A percentile compares a stretch with the other conserved stretches of the same genome.
Evolutionary conservation across 2,329 filamentous ascomycete genomes (phyloP).

Genomic region (Claviceps pusilla): DNA sequence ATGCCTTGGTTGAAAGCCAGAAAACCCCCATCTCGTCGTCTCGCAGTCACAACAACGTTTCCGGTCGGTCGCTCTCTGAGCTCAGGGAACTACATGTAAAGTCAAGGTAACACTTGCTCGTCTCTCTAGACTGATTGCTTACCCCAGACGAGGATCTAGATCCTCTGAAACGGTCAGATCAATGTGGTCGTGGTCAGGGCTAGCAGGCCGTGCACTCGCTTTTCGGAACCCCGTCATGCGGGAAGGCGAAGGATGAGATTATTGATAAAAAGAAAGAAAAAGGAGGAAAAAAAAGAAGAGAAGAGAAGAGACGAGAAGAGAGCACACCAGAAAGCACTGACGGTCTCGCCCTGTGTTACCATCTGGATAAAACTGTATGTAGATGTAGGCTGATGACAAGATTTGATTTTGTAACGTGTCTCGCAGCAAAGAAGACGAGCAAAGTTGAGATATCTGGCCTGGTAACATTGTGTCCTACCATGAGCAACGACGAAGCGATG

Average conservation of each 20-base stretch:
- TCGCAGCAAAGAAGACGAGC: not conserved
- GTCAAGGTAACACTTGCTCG: not conserved
- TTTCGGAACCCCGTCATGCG: not conserved
- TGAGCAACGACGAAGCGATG: too few species aligned
- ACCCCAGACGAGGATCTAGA: not conserved
- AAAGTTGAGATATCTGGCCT: too few species aligned
- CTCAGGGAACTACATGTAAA: not conserved
- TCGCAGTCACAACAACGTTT: not conserved
- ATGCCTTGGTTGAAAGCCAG: not conserved
- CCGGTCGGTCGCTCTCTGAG: not conserved
- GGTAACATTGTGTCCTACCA: too few species aligned
- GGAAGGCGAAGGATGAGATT: not conserved
- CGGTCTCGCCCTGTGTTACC: too few species aligned
- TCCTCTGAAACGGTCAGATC: not conserved
- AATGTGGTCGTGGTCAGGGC: not conserved
- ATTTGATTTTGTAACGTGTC: not conserved
- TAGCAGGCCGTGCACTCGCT: not conserved
- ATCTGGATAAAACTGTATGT: not conserved
- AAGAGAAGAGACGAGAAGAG: too few species aligned
- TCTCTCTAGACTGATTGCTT: not conserved
- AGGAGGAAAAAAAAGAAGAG: not conserved
- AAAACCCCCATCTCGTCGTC: not conserved
- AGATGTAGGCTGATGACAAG: not conserved
- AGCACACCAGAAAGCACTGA: not conserved
- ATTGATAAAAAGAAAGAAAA: too few species aligned